These are phyloP conservation scores for Mytilinidion resinicola DNA, from an alignment of 495 filamentous ascomycete species.

Conservation along the genomic window DNA sequence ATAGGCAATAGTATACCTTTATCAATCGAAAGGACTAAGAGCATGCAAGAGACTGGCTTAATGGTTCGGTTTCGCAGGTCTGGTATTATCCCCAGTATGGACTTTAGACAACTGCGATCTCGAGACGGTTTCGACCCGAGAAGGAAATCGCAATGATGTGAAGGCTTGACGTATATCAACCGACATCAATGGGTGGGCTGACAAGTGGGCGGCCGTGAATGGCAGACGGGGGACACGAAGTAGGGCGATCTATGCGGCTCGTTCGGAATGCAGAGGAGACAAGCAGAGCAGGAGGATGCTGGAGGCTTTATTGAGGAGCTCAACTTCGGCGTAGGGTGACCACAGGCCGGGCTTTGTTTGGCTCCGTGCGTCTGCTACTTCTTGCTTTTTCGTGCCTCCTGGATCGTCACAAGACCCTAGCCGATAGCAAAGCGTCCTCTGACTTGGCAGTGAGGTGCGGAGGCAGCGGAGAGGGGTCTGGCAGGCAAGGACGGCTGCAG, in stretches of 20 bases:
- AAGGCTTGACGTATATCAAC: slow-evolving; percentile 64
- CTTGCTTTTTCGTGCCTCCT: slow-evolving; percentile 22
- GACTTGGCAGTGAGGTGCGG: slow-evolving; percentile 24
- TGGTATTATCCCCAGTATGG: slow-evolving; percentile 58
- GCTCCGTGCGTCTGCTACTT: slow-evolving; percentile 3
- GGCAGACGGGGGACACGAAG: slow-evolving; percentile 8
- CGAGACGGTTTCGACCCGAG: slow-evolving; percentile 64
- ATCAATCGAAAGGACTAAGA: not conserved
- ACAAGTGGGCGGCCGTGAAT: slow-evolving; percentile 16
- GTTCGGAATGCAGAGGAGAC: slow-evolving; percentile 1
- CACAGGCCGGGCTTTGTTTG: slow-evolving; percentile 14
- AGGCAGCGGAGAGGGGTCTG: slow-evolving; percentile 11
- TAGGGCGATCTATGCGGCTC: slow-evolving; percentile 13
- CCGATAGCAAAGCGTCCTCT: slow-evolving; percentile 18
- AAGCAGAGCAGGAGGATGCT: slow-evolving; percentile 5
- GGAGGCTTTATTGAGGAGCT: not conserved
- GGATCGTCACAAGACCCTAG: slow-evolving; percentile 20
- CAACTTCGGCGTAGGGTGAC: slow-evolving; percentile 1
- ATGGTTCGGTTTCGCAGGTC: slow-evolving; percentile 34
- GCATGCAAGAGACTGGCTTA: not conserved
- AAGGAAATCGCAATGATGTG: slow-evolving; percentile 61
- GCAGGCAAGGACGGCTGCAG: slow-evolving; percentile 16
- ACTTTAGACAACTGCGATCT: slow-evolving; percentile 65
- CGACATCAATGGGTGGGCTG: slow-evolving; percentile 59
- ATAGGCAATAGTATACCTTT: slow-evolving; percentile 38